A percentile compares a stretch with the other conserved stretches of the same genome.
Evolutionary conservation across 2,329 filamentous ascomycete species (phyloP).

Genomic region (Coleophoma crateriformis): DNA sequence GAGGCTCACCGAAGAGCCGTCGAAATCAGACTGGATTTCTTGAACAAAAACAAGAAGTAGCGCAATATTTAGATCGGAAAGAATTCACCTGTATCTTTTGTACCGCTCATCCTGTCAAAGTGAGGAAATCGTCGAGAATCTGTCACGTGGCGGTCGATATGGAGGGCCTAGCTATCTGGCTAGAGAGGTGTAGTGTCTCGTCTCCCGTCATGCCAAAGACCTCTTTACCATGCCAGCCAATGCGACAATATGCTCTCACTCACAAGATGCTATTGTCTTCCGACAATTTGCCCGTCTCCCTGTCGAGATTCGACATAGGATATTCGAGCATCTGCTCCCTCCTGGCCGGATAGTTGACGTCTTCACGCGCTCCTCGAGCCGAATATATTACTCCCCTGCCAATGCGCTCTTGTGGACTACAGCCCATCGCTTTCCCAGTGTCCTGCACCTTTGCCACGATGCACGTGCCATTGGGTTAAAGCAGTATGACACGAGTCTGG

Average conservation of each 20-base stretch:
- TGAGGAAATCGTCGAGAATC: no score
- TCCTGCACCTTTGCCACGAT: background rate
- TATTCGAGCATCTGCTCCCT: background rate
- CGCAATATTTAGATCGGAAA: background rate
- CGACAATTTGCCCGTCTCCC: background rate
- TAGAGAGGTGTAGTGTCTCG: no score
- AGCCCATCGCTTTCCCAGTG: background rate
- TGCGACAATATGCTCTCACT: no score
- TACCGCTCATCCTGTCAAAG: no score
- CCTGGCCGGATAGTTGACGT: background rate
- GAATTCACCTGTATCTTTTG: no score
- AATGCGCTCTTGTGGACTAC: background rate
- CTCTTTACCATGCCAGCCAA: no score
- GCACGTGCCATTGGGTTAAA: background rate
- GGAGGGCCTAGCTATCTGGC: no score
- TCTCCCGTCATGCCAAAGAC: no score
- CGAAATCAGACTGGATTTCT: conserved; percentile 51
- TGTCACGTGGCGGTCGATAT: no score
- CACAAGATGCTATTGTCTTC: no score
- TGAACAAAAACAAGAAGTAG: conserved; percentile 25
- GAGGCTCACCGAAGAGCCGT: conserved; percentile 84
- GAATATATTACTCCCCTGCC: background rate
- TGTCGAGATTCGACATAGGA: background rate
- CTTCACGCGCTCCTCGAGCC: background rate
- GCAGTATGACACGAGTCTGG: background rate